phyloP scores from a whole-genome alignment of 148 eudicot species.

The Persicaria maculosa region DNA sequence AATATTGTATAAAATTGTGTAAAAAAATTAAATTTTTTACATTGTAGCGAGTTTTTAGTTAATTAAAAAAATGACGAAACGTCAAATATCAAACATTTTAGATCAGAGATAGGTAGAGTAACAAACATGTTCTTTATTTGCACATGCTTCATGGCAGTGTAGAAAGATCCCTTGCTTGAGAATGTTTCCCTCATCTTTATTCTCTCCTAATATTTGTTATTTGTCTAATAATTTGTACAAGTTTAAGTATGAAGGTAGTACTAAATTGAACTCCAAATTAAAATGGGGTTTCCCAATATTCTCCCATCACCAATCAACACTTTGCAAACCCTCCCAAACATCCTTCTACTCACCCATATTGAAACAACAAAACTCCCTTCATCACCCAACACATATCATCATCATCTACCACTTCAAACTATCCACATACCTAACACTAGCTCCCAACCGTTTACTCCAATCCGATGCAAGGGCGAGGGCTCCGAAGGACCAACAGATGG shows the following conservation, averaged over 20 bases:
- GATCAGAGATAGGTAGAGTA: too few relatives aligned
- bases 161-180: conserved; percentile 7
- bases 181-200: background rate
- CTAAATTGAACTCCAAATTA: background rate
- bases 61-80: too few relatives aligned
- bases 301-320: conserved; percentile 1
- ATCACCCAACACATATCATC: background rate
- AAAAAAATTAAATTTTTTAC: too few relatives aligned
- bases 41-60: too few relatives aligned
- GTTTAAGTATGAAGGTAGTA: background rate
- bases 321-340: conserved; percentile 2
- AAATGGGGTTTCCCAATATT: background rate
- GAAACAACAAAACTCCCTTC: background rate
- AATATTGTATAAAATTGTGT: too few relatives aligned
- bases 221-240: background rate
- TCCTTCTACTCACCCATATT: background rate
- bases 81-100: too few relatives aligned
- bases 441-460: background rate
- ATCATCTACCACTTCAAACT: background rate
- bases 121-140: too few relatives aligned
- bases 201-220: background rate
- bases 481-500: background rate
- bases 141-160: background rate
- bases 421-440: background rate
- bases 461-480: background rate